phyloP scores from a whole-genome alignment of 1,284 basidiomycete genomes.

The Microbotryum saponariae region DNA sequence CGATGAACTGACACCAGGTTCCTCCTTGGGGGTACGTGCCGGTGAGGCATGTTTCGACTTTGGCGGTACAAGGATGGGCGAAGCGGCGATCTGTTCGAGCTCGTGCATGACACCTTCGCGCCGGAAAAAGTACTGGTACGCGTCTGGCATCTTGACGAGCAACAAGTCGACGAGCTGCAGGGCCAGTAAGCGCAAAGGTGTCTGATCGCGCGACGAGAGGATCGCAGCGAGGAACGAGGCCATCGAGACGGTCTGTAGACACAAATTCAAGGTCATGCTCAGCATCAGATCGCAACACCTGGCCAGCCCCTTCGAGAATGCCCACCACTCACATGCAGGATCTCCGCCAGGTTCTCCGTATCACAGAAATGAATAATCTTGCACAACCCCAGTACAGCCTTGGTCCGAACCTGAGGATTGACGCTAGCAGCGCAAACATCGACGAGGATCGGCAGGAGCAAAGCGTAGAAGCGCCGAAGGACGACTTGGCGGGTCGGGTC shows the following conservation, averaged over 20 bases:
- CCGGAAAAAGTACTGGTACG: slow-evolving; percentile 78
- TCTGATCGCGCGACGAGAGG: slow-evolving; percentile 80
- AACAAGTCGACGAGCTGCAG: slow-evolving; percentile 86
- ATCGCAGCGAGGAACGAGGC: slow-evolving; percentile 87
- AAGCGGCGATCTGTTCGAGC: slow-evolving; percentile 63
- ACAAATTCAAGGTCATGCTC: neutral
- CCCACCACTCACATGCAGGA: slow-evolving; percentile 57
- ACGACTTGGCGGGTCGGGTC: slow-evolving; percentile 38
- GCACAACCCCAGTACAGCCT: slow-evolving; percentile 73
- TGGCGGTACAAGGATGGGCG: slow-evolving; percentile 45
- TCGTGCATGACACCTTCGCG: slow-evolving; percentile 92
- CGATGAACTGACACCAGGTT: neutral
- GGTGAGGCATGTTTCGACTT: slow-evolving; percentile 48
- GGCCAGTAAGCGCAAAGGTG: slow-evolving; percentile 71
- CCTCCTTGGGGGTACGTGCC: neutral
- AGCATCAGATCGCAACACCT: neutral
- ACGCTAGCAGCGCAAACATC: slow-evolving; percentile 95
- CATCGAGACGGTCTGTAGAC: slow-evolving; percentile 67
- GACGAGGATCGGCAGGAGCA: slow-evolving; percentile 81
- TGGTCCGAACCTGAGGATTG: slow-evolving; percentile 69
- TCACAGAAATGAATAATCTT: slow-evolving; percentile 84
- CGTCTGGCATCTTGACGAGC: slow-evolving; percentile 65
- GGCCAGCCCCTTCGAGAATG: neutral
- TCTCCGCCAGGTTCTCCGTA: slow-evolving; percentile 60
- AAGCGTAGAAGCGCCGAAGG: slow-evolving; percentile 70